These are phyloP conservation scores for Tritrichomonas musculus DNA, from an alignment of 208 protist genomes.

Conservation along the genomic window DNA sequence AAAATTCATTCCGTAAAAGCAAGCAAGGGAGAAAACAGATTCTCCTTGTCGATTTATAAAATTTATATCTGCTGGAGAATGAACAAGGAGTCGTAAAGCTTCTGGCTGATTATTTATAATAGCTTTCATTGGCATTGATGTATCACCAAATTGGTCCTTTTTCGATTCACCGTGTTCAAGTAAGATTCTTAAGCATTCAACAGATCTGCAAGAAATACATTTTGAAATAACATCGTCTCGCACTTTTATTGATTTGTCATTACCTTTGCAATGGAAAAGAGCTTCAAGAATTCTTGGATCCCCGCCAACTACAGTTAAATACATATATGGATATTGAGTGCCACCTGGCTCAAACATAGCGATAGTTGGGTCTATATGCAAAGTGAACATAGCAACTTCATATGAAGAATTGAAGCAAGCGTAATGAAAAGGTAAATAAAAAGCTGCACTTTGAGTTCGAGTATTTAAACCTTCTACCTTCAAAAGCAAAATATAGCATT, in stretches of 20 bases:
- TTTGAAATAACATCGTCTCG: neutral
- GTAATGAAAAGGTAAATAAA: neutral
- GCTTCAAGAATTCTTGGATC: neutral
- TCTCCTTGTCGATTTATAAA: too few relatives aligned
- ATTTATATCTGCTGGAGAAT: too few relatives aligned
- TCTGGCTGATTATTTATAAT: too few relatives aligned
- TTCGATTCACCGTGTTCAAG: neutral
- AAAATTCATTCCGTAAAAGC: too few relatives aligned
- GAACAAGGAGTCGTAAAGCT: too few relatives aligned
- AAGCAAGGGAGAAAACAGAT: too few relatives aligned
- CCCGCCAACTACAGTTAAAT: neutral
- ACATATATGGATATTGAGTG: neutral
- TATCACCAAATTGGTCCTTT: too few relatives aligned
- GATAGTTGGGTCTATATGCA: neutral
- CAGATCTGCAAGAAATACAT: neutral
- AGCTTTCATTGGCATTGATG: too few relatives aligned
- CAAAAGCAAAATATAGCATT: neutral
- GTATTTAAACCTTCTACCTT: neutral
- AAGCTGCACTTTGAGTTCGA: neutral
- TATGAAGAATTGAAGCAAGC: neutral
- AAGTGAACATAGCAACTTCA: neutral
- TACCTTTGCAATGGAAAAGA: neutral
- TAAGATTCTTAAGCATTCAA: neutral
- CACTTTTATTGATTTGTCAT: neutral
- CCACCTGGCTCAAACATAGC: neutral